A percentile compares a stretch with the other conserved stretches of the same genome.
Evolutionary conservation across 1,284 basidiomycete species (phyloP).

Genomic region (Moesziomyces parantarcticus): DNA sequence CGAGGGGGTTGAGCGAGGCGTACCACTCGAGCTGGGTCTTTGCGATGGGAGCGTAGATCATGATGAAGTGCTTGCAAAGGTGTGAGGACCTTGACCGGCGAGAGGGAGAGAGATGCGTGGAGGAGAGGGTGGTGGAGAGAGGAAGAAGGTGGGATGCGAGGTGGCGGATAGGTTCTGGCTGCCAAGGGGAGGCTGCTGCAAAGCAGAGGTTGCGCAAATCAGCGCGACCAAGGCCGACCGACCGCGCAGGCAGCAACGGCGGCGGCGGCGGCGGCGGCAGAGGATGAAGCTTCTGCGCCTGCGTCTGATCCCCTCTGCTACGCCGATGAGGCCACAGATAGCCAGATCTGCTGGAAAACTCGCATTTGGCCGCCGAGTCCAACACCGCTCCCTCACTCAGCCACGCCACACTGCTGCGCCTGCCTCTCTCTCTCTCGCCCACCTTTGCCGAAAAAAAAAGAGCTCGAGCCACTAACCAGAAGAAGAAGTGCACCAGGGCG

Average conservation of each 20-base stretch:
- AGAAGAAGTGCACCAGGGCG: not conserved
- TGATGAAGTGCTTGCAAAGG: conserved; percentile 13
- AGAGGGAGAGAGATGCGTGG: conserved; percentile 1
- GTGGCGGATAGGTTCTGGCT: too few species aligned
- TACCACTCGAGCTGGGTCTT: conserved; percentile 67
- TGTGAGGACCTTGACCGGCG: conserved; percentile 13
- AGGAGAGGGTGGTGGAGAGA: conserved; percentile 3
- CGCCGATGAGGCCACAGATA: conserved; percentile 25
- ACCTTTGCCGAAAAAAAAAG: not conserved
- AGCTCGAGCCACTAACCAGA: not conserved
- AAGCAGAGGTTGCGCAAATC: too few species aligned
- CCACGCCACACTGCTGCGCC: too few species aligned
- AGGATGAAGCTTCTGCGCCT: too few species aligned
- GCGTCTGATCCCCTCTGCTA: too few species aligned
- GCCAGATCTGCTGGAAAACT: conserved; percentile 36
- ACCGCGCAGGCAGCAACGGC: too few species aligned
- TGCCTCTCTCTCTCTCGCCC: not conserved
- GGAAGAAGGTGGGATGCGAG: not conserved
- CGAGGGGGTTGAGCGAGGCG: conserved; percentile 66
- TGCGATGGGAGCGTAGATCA: conserved; percentile 59
- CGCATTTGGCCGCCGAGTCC: conserved; percentile 1
- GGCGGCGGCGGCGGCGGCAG: too few species aligned
- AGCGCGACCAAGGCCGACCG: too few species aligned
- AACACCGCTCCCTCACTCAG: conserved; percentile 4
- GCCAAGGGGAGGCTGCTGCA: too few species aligned